These are phyloP conservation scores for Ustulina deusta DNA, from an alignment of 2,329 filamentous ascomycete species.

Conservation along the genomic window DNA sequence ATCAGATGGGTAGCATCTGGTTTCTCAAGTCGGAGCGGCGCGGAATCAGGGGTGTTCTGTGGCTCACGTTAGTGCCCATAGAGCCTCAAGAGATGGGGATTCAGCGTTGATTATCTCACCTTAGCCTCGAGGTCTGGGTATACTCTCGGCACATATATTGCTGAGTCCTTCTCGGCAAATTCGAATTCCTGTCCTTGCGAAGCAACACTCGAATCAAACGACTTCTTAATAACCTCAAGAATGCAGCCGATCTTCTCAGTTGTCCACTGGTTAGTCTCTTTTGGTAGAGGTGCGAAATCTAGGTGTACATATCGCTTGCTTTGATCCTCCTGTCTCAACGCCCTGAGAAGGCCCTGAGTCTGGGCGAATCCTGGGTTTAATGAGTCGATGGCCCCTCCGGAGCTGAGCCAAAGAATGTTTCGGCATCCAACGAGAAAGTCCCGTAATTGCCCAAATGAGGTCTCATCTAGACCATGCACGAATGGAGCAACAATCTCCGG, in stretches of 20 bases:
- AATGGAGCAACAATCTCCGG: not conserved
- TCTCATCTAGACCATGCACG: not conserved
- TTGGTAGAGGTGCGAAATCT: conserved; percentile 30
- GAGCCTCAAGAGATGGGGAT: not conserved
- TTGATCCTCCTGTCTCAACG: conserved; percentile 31
- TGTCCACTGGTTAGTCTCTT: not conserved
- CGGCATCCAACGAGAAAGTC: not conserved
- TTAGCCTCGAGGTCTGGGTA: conserved; percentile 2
- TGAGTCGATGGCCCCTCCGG: conserved; percentile 25
- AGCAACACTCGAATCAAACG: not conserved
- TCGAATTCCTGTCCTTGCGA: not conserved
- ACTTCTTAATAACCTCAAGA: not conserved
- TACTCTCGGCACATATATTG: not conserved
- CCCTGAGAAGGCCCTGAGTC: conserved; percentile 36
- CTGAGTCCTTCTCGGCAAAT: not conserved
- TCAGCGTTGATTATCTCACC: not conserved
- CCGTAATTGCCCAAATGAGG: not conserved
- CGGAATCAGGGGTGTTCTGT: not conserved
- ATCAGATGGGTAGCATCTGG: not conserved
- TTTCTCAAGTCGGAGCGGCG: not conserved
- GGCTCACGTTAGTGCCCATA: not conserved
- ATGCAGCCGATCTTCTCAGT: not conserved
- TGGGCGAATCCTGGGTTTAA: conserved; percentile 12
- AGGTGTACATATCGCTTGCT: conserved; percentile 37
- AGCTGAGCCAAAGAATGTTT: conserved; percentile 24